These are phyloP conservation scores for Spinellus fusiger DNA, from an alignment of 192 early-diverging fungal species.

Conservation along the genomic window DNA sequence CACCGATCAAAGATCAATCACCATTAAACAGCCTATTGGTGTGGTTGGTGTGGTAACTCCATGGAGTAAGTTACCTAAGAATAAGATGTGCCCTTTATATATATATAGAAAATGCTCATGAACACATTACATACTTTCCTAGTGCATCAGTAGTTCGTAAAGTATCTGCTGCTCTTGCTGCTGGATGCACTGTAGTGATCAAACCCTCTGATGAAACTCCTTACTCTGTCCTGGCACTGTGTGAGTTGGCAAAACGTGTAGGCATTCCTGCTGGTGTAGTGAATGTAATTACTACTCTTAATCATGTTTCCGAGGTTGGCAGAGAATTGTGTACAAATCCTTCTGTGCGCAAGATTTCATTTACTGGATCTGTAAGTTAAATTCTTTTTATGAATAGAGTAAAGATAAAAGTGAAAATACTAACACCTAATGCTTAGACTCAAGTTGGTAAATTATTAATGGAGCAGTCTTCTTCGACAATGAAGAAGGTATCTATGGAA, in stretches of 20 bases:
- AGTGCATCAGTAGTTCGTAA: conserved; percentile 82
- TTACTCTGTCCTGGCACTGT: conserved; percentile 46
- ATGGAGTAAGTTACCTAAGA: conserved; percentile 58
- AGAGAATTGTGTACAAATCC: conserved; percentile 50
- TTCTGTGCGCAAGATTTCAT: conserved; percentile 60
- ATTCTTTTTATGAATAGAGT: not conserved
- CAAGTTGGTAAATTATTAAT: conserved; percentile 61
- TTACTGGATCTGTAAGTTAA: conserved; percentile 65
- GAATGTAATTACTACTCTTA: conserved; percentile 56
- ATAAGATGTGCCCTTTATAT: too few relatives aligned
- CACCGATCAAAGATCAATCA: conserved; percentile 48
- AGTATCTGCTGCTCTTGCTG: conserved; percentile 66
- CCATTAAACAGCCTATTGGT: conserved; percentile 77
- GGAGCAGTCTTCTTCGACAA: conserved; percentile 48
- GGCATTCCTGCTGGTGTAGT: conserved; percentile 67
- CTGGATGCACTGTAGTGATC: conserved; percentile 69
- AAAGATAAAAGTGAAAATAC: too few relatives aligned
- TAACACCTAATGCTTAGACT: conserved; percentile 26
- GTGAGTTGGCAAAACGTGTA: conserved; percentile 45
- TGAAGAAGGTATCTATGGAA: conserved; percentile 80
- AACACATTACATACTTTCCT: conserved; percentile 54
- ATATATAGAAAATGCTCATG: not conserved
- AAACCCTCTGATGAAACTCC: conserved; percentile 61
- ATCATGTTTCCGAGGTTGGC: conserved; percentile 50
- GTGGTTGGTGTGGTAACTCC: conserved; percentile 67